These are phyloP conservation scores for Ceratocystis albifundus DNA, from an alignment of 2,329 filamentous ascomycete species.

Conservation along the genomic window DNA sequence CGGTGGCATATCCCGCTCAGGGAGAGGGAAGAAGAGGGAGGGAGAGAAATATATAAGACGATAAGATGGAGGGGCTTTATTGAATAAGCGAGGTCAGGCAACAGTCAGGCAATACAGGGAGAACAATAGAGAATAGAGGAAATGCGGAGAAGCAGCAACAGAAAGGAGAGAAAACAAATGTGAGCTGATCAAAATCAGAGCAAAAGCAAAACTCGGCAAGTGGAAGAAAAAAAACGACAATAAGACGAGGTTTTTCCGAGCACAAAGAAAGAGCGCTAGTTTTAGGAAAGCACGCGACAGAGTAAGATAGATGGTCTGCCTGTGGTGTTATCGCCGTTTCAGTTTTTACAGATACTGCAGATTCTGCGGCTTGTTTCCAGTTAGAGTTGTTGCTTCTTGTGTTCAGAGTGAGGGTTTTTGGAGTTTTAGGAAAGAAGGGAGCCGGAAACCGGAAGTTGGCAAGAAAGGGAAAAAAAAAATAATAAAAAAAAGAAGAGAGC, in stretches of 20 bases:
- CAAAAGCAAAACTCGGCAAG: slow-evolving; percentile 17
- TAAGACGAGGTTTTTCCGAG: slow-evolving; percentile 10
- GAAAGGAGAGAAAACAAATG: slow-evolving; percentile 1
- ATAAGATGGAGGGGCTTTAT: too few species aligned
- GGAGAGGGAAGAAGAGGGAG: background rate
- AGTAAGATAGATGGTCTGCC: background rate
- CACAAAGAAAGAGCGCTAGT: slow-evolving; percentile 7
- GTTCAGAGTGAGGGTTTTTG: background rate
- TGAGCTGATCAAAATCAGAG: slow-evolving; percentile 4
- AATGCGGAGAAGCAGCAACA: background rate
- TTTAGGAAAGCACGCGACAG: slow-evolving; percentile 1
- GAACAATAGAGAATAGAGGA: slow-evolving; percentile 10
- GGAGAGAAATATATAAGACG: background rate
- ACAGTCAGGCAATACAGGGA: background rate
- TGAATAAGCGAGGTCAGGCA: slow-evolving; percentile 3
- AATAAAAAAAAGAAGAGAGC: background rate
- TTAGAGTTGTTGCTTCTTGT: too few species aligned
- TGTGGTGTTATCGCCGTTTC: background rate
- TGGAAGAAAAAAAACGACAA: background rate
- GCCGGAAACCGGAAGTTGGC: background rate
- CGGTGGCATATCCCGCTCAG: slow-evolving; percentile 22
- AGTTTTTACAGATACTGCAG: background rate
- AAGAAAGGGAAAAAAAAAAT: background rate
- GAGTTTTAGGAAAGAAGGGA: background rate
- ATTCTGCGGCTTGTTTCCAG: background rate